Evolutionary conservation across 371 early-diverging fungal species (phyloP).

Genomic region (Mucor sp.): DNA sequence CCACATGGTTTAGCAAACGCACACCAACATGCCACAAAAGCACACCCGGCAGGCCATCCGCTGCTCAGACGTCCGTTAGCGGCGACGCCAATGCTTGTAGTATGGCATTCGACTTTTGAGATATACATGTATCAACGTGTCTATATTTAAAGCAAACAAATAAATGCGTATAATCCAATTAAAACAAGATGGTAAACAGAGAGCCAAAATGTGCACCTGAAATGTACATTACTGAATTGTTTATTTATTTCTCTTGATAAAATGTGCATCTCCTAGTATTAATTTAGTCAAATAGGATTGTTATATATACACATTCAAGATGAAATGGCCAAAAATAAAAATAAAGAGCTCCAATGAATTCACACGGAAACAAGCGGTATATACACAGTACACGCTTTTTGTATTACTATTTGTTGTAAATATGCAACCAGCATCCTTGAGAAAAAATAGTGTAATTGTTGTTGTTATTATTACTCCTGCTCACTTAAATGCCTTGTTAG

Average conservation of each 20-base stretch:
- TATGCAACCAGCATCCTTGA: not conserved
- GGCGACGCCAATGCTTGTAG: too few species aligned
- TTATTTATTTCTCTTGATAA: not conserved
- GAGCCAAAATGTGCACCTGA: not conserved
- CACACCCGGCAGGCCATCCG: not conserved
- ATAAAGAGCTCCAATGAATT: not conserved
- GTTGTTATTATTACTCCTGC: not conserved
- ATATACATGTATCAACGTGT: not conserved
- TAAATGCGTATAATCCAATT: not conserved
- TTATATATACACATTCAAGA: not conserved
- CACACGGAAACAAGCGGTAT: not conserved
- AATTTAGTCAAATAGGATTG: not conserved
- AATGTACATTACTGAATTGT: not conserved
- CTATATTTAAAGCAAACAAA: not conserved
- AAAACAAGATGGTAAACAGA: not conserved
- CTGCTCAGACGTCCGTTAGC: too few species aligned
- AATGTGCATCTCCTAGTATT: not conserved
- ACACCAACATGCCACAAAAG: not conserved
- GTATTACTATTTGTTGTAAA: not conserved
- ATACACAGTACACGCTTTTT: not conserved
- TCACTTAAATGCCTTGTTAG: not conserved
- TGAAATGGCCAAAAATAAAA: not conserved
- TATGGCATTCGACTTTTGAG: too few species aligned
- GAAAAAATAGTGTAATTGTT: not conserved
- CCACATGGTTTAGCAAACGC: not conserved